Percentiles rank a stretch among this genome's conserved stretches.
Evolutionary conservation across 2,329 filamentous ascomycete species (phyloP).

Genomic region (Fusarium citri): DNA sequence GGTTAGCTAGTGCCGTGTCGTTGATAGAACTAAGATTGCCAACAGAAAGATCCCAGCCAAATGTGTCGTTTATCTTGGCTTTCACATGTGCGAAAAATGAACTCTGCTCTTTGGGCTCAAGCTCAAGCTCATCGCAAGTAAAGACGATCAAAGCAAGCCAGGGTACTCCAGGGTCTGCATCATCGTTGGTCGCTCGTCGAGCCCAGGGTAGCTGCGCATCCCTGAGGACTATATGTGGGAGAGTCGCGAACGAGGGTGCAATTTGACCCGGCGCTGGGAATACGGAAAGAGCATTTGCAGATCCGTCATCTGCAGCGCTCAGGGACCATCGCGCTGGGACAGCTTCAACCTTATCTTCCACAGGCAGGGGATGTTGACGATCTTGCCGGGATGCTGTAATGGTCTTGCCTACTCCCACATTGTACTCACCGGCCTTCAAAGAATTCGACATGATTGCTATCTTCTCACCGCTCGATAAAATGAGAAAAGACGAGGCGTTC

Average conservation of each 20-base stretch:
- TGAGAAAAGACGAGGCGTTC: neutral
- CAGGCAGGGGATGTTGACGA: neutral
- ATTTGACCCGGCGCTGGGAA: neutral
- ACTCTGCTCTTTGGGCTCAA: fast-evolving
- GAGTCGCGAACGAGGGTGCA: neutral
- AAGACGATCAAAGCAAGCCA: neutral
- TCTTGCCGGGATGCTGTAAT: neutral
- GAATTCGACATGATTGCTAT: neutral
- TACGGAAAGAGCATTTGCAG: neutral
- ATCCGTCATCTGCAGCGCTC: neutral
- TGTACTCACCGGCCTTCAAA: fast-evolving
- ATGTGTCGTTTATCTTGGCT: neutral
- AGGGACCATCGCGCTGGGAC: neutral
- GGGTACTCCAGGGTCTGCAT: neutral
- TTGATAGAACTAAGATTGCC: neutral
- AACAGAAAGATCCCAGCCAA: neutral
- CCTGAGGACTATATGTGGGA: neutral
- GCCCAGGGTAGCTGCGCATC: neutral
- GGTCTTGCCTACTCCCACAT: neutral
- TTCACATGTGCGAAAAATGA: fast-evolving
- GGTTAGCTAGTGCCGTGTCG: neutral
- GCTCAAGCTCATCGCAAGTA: neutral
- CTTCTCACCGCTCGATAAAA: neutral
- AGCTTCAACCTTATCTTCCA: neutral
- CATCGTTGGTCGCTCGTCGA: neutral